Conservation (phyloP, 2,329 filamentous ascomycete genomes). For the Pestalotiopsis sp. region DNA sequence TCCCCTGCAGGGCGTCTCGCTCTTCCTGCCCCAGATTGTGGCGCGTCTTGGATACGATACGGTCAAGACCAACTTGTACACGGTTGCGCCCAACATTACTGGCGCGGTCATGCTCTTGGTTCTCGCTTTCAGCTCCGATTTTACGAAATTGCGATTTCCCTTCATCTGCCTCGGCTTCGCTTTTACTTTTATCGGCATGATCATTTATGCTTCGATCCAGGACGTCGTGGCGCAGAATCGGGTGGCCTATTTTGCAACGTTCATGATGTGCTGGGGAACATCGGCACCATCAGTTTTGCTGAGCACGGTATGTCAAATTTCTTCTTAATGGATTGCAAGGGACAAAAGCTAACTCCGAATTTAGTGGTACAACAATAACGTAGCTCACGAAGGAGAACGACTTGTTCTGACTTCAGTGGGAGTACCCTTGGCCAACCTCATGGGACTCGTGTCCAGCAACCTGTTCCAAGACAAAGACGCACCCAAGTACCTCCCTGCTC, state of each 20-base stretch:
- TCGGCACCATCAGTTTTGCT: conserved; percentile 73
- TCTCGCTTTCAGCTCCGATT: conserved; percentile 73
- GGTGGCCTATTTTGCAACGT: conserved; percentile 75
- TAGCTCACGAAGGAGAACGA: conserved; percentile 74
- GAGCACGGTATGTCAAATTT: conserved; percentile 30
- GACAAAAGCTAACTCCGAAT: not conserved
- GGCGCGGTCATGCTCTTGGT: conserved; percentile 72
- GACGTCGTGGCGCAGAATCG: conserved; percentile 62
- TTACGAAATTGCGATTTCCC: conserved; percentile 67
- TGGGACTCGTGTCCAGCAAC: conserved; percentile 72
- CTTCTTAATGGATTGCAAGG: not conserved
- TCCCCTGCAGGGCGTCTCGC: conserved; percentile 55
- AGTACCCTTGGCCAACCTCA: conserved; percentile 75
- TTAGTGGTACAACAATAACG: conserved; percentile 80
- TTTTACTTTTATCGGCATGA: conserved; percentile 76
- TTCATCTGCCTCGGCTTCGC: conserved; percentile 76
- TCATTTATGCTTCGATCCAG: conserved; percentile 74
- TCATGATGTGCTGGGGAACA: conserved; percentile 84
- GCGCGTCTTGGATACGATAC: conserved; percentile 48
- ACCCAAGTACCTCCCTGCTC: conserved; percentile 68
- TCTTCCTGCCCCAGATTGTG: conserved; percentile 61
- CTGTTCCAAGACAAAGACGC: conserved; percentile 67
- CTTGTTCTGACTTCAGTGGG: conserved; percentile 72
- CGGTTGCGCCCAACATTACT: conserved; percentile 77
- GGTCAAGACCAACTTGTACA: conserved; percentile 75